These are phyloP conservation scores for Aspergillus uvarum DNA, from an alignment of 2,329 filamentous ascomycete species.

Conservation along the genomic window DNA sequence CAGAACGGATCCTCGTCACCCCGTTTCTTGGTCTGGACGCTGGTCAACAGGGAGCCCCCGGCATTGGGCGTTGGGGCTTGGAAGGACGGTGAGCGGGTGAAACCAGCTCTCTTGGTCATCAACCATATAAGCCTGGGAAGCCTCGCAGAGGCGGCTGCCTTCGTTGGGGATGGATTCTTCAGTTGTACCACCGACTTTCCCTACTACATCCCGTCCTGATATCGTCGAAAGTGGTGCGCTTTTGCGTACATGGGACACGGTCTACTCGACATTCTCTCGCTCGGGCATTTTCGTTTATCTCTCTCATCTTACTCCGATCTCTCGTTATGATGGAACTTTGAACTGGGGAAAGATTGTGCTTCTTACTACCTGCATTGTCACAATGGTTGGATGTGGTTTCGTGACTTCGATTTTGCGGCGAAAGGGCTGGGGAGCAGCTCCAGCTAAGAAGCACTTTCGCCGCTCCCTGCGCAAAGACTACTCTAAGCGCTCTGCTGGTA, in stretches of 20 bases:
- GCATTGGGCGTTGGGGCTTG: slow-evolving; percentile 9
- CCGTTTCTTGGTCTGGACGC: slow-evolving; percentile 10
- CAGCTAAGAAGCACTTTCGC: slow-evolving; percentile 22
- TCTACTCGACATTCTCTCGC: slow-evolving; percentile 21
- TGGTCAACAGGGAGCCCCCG: slow-evolving; percentile 2
- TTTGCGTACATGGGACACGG: slow-evolving; percentile 23
- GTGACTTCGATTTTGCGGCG: slow-evolving; percentile 32
- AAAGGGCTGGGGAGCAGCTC: slow-evolving; percentile 15
- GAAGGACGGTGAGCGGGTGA: slow-evolving; percentile 10
- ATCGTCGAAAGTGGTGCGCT: slow-evolving; percentile 8
- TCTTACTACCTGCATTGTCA: slow-evolving; percentile 31
- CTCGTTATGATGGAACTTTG: slow-evolving; percentile 30
- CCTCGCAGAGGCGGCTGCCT: slow-evolving; percentile 3
- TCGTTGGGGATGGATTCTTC: slow-evolving; percentile 17
- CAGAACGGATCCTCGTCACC: slow-evolving; percentile 22
- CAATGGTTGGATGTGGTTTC: slow-evolving; percentile 40
- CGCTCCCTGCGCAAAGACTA: slow-evolving; percentile 20
- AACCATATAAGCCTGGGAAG: slow-evolving; percentile 16
- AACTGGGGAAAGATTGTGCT: slow-evolving; percentile 33
- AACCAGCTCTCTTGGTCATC: slow-evolving; percentile 8
- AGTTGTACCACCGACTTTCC: slow-evolving; percentile 8
- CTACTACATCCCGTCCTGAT: slow-evolving; percentile 9
- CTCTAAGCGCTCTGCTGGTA: slow-evolving; percentile 28
- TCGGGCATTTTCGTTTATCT: slow-evolving; percentile 19
- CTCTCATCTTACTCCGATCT: slow-evolving; percentile 20